Base-by-base conservation (phyloP, 257 asterid species). In the Solanum stenotomum region DNA sequence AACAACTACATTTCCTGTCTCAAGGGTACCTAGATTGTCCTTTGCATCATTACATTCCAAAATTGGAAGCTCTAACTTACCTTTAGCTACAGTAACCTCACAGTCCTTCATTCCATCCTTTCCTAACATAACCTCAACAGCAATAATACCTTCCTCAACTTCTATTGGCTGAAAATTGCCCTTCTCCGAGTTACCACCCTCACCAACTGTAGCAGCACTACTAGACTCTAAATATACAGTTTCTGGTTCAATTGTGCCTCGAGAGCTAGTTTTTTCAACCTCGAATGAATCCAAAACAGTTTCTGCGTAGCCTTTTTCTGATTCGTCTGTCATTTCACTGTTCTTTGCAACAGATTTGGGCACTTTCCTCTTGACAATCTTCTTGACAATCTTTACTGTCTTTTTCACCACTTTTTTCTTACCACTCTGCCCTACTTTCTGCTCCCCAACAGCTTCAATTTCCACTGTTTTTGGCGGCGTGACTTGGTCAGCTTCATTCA, bases 321-420 rank as follows among this genome's bases (percentile, higher is more conserved):
- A 83, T 84, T 85, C 89, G 83, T 34, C 90, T 76, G 59, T 86
- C 67, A 44, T 89, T 6, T 14, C 37, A 14, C 10, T 29, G 76
- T 29, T 70, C 23, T 72, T 72, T 20, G 52, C 31, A 74, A 74
- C 82, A 91, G 91, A 91, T 90, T 92, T 94, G 12, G 94, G 93
- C 86, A 95, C 96, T 90, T 86, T 91, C 94, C 85, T 94, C 93
- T 90, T 95, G 75, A 95, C 90, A 71, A 95, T 88, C 91, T 92
- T 94, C 92, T 92, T 94, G 52, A 95, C 94, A 61, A 93, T 56
- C 88, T 89, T 91, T 72, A 93, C 92, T 5, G 87, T 91, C 94
- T 88, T 94, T 78, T 86, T 93, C 87, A 94, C 89, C 61, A 95
- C 87, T 88, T 84, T 95, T 92, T 84, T 89, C 89, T 89, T 92